Percentiles rank a stretch among this genome's conserved stretches.
phyloP scores from a whole-genome alignment of 768 basidiomycete species.

The Tulasnella sp. region DNA sequence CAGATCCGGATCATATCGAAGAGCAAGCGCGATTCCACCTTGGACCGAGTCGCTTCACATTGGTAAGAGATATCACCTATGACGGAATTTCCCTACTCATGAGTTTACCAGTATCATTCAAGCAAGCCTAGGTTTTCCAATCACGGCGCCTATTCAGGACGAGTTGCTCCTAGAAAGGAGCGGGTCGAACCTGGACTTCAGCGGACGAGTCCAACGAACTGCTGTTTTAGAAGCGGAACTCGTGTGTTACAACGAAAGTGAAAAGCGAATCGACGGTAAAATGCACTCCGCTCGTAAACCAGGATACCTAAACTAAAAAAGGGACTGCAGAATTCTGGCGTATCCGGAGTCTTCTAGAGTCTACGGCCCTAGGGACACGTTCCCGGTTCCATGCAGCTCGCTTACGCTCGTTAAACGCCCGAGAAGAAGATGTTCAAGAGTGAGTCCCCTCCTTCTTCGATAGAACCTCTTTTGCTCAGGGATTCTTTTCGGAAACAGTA shows the following conservation, averaged over 20 bases:
- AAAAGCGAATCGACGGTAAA: constrained; percentile 68
- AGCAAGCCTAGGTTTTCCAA: constrained; percentile 57
- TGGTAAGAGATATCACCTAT: constrained; percentile 40
- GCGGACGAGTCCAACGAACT: constrained; percentile 35
- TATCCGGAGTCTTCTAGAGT: constrained; percentile 62
- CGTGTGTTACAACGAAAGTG: constrained; percentile 72
- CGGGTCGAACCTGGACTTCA: constrained; percentile 27
- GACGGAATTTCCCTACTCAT: not conserved
- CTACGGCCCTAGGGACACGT: constrained; percentile 61
- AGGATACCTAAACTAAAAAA: not conserved
- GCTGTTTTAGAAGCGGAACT: constrained; percentile 82
- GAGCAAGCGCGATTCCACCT: constrained; percentile 79
- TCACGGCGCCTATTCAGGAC: constrained; percentile 23
- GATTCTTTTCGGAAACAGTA: not conserved
- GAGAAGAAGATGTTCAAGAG: constrained; percentile 7
- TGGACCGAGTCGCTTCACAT: constrained; percentile 72
- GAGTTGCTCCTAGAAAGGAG: constrained; percentile 3
- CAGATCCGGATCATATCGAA: constrained; percentile 85
- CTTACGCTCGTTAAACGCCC: constrained; percentile 5
- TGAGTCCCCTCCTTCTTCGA: not conserved
- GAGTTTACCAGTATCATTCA: constrained; percentile 56
- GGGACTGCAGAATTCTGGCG: constrained; percentile 70
- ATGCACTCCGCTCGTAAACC: constrained; percentile 32
- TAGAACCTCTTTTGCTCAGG: not conserved
- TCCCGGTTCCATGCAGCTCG: constrained; percentile 35